Conservation (phyloP, 257 asterid species). For the Prunella vulgaris region DNA sequence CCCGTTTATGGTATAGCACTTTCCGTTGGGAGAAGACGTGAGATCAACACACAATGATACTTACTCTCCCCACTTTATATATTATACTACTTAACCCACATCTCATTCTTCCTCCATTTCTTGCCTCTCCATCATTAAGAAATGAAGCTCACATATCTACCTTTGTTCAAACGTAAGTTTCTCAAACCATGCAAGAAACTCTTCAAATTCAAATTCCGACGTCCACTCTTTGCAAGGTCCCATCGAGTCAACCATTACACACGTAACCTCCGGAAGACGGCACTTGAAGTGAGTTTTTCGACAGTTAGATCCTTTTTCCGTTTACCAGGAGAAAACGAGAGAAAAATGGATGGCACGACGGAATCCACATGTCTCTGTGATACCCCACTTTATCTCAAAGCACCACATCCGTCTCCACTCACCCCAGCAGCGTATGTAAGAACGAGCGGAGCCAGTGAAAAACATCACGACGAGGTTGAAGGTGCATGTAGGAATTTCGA, state of each 20-base stretch:
- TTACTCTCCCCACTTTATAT: constrained; percentile 1
- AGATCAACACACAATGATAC: constrained; percentile 29
- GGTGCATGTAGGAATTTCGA: constrained; percentile 75
- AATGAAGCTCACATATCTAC: constrained; percentile 1
- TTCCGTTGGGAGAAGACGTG: constrained; percentile 36
- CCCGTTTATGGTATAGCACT: constrained; percentile 35
- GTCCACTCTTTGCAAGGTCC: no score
- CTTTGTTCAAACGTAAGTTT: constrained; percentile 45
- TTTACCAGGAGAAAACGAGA: constrained; percentile 13
- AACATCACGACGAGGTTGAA: constrained; percentile 33
- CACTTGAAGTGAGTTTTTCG: constrained; percentile 3
- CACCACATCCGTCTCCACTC: constrained; percentile 61
- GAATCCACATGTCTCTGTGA: constrained; percentile 58
- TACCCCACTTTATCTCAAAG: constrained; percentile 26
- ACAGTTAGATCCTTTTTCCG: constrained; percentile 22
- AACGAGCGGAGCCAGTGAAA: no score
- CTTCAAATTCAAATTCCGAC: constrained; percentile 38
- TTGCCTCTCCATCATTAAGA: neutral
- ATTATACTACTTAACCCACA: neutral
- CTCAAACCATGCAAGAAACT: constrained; percentile 48
- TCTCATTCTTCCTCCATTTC: neutral
- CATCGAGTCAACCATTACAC: constrained; percentile 20
- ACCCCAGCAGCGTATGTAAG: constrained; percentile 67
- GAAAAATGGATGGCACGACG: constrained; percentile 35
- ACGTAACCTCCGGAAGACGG: neutral